Evolutionary conservation across 73 alveolate genomes (phyloP).

Genomic region (Paramecium tetraurelia): DNA sequence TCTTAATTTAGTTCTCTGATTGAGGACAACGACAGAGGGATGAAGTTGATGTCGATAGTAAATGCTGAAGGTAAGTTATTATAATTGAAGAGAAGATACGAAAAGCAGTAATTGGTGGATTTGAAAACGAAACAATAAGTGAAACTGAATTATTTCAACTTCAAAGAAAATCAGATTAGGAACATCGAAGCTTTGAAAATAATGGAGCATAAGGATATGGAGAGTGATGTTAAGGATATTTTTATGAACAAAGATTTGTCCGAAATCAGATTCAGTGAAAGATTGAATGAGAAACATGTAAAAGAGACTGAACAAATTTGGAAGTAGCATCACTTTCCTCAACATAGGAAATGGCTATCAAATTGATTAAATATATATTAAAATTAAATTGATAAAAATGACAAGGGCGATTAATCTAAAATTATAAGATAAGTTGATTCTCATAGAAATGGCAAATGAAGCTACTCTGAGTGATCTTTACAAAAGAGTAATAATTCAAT

Average conservation of each 20-base stretch:
- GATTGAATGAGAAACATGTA: background rate
- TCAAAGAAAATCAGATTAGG: background rate
- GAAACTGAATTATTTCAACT: background rate
- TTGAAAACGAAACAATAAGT: background rate
- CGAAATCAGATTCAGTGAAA: background rate
- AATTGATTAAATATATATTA: background rate
- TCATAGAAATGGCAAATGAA: background rate
- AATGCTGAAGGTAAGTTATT: slow-evolving; percentile 28
- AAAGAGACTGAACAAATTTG: background rate
- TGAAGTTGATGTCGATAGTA: background rate
- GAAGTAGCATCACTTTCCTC: slow-evolving; percentile 7
- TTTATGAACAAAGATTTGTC: background rate
- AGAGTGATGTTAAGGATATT: background rate
- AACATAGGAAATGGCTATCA: background rate
- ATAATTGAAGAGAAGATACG: slow-evolving; percentile 16
- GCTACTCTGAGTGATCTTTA: background rate
- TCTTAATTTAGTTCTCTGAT: background rate
- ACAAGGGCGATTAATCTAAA: slow-evolving; percentile 12
- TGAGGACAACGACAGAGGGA: background rate
- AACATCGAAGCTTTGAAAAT: background rate
- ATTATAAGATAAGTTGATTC: background rate
- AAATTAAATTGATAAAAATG: background rate
- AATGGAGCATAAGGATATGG: background rate
- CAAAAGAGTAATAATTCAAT: background rate
- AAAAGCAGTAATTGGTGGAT: background rate